Percentiles rank a stretch among this genome's conserved stretches.
Evolutionary conservation across 768 basidiomycete species (phyloP).

Genomic region (Paxillus involutus): DNA sequence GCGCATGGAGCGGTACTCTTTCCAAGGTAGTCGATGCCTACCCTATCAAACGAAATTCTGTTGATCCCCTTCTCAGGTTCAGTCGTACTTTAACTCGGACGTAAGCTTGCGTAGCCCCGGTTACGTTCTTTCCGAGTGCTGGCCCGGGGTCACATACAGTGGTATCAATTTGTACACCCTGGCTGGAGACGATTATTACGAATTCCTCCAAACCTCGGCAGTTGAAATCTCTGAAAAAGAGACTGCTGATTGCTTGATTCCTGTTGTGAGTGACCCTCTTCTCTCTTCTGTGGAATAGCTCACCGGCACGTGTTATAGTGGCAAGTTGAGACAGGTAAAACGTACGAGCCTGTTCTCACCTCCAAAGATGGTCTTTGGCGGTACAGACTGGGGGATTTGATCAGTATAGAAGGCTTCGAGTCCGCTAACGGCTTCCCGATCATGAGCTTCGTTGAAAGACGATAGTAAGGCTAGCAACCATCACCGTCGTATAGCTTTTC

Average conservation of each 20-base stretch:
- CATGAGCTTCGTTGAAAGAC: constrained; percentile 4
- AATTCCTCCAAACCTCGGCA: not conserved
- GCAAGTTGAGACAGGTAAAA: not conserved
- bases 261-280: not conserved
- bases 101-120: not conserved
- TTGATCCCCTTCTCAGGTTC: not conserved
- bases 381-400: constrained; percentile 4
- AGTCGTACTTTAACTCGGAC: not conserved
- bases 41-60: not conserved
- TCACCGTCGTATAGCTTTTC: not conserved
- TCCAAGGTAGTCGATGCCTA: not conserved
- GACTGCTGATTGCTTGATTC: not conserved
- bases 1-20: not conserved
- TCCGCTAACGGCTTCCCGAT: constrained; percentile 1
- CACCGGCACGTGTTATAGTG: not conserved
- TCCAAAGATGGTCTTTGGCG: constrained; percentile 3
- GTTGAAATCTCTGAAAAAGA: not conserved
- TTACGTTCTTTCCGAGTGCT: not conserved
- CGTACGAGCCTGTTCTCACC: constrained; percentile 5
- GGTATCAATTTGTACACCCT: not conserved
- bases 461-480: not conserved
- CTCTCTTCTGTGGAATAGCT: not conserved
- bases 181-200: not conserved
- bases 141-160: not conserved
- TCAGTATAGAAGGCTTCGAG: not conserved